Conservation (phyloP, 371 early-diverging fungal genomes). For the Mucor mucedo region DNA sequence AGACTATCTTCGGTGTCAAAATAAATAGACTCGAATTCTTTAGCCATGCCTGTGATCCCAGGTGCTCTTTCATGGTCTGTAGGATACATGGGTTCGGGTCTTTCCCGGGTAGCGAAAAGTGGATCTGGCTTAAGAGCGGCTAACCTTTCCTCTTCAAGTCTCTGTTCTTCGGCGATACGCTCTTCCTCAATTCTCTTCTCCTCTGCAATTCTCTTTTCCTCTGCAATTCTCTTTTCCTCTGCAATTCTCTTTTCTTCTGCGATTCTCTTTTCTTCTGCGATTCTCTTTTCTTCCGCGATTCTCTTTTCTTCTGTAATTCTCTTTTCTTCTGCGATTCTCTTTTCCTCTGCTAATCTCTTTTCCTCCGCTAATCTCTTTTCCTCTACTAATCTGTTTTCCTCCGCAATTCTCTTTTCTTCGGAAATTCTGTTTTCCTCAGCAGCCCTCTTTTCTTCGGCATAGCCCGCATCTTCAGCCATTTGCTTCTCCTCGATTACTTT, state of each 20-base stretch:
- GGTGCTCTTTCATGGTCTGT: neutral
- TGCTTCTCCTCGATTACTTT: too few relatives aligned
- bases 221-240: neutral
- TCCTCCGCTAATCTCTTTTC: neutral
- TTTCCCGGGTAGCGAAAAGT: neutral
- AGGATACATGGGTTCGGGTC: neutral
- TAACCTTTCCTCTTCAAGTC: slow-evolving; percentile 5
- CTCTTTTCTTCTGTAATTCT: neutral
- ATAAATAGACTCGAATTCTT: slow-evolving; percentile 21
- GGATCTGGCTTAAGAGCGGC: slow-evolving; percentile 11
- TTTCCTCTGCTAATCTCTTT: neutral
- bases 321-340: neutral
- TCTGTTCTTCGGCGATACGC: slow-evolving; percentile 1
- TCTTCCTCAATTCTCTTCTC: neutral
- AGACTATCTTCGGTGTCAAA: slow-evolving; percentile 22
- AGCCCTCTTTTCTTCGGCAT: slow-evolving; percentile 1
- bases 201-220: neutral
- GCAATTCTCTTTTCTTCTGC: neutral
- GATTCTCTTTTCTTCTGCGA: slow-evolving; percentile 10
- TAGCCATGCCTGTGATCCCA: slow-evolving; percentile 7
- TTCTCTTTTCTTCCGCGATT: neutral
- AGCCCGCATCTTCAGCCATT: too few relatives aligned
- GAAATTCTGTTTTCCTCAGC: slow-evolving; percentile 2
- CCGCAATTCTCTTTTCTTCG: neutral
- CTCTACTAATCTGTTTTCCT: neutral